Base-by-base conservation (phyloP, 306 rosid species). In the Begonia masoniana region DNA sequence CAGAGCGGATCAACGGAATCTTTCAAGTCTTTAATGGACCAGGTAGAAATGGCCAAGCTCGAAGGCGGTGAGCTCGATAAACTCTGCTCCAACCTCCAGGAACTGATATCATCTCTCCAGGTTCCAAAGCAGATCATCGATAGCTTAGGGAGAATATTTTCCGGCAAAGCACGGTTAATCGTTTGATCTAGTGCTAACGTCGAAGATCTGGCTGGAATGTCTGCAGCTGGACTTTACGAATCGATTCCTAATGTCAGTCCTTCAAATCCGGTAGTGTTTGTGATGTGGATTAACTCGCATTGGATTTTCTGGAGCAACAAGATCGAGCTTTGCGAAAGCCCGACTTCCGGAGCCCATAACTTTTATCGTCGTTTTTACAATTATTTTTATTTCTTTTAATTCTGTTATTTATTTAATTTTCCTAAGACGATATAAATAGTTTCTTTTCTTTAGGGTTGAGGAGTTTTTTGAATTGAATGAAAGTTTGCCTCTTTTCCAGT, bases 131-230 rank as follows among this genome's bases (percentile, higher is more conserved):
- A 81, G 14, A 55, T 75, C 43, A 79, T 79, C 59, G 83, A 86
- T 58, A 67, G 78, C 69, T 64, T 86, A 23, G 88, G 72, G 43
- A 74, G 50, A 67, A 71, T 79, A 68, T 86, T 86, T 69, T 76
- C 88, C 10, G 71, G 71, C 67, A 74, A 78, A 61, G 75, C 79
- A 35, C 62, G 82, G 21, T 74, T 91, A 67, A 83, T 91, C 69
- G 96, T 81, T 55, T 95, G 96, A 51, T 91, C 95, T 59, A 83
- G 99, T 56, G 99, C 99, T 42, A 86, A 91, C 31, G 88, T 91
- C 11, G 99, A 91, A 78, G 99, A 91, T 64, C 81, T 91, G 69
- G 94, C 96, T 41, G 95, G 95, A 70, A 84, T 91, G 81, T 91
- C 99, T 31, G 99, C 99, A 24, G 99, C 99, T 41, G 93, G 96